phyloP scores from a whole-genome alignment of 805 yeast species.

The Candida pseudoglaebosa region DNA sequence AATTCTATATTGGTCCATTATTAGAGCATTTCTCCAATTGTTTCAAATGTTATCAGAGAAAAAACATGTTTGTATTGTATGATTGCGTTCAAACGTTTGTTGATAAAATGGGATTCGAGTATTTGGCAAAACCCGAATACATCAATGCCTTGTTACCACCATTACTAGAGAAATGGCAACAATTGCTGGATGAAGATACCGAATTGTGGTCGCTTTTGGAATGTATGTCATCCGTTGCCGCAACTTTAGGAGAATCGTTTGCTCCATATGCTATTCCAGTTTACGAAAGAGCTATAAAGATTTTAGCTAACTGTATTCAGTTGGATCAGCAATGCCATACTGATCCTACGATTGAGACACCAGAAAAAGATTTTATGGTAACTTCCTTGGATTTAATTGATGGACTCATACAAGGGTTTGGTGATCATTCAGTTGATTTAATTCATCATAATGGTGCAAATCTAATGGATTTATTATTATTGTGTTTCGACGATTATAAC shows the following conservation, averaged over 20 bases:
- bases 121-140: constrained; percentile 52
- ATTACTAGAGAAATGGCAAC: constrained; percentile 75
- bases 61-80: constrained; percentile 75
- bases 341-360: constrained; percentile 66
- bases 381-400: constrained; percentile 88
- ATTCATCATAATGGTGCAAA: constrained; percentile 35
- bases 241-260: constrained; percentile 77
- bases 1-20: constrained; percentile 61
- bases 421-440: constrained; percentile 55
- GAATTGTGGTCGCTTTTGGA: constrained; percentile 91
- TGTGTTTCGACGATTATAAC: constrained; percentile 68
- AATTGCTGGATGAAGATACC: constrained; percentile 68
- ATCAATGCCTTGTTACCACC: constrained; percentile 73
- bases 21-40: constrained; percentile 69
- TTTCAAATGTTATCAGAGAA: constrained; percentile 73
- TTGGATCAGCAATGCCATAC: constrained; percentile 58
- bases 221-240: constrained; percentile 89
- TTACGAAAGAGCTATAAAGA: constrained; percentile 70
- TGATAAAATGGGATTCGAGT: constrained; percentile 62
- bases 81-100: constrained; percentile 90
- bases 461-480: constrained; percentile 58
- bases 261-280: constrained; percentile 88
- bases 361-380: constrained; percentile 87
- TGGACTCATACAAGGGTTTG: constrained; percentile 89
- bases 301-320: constrained; percentile 65